These are phyloP conservation scores for Penicillium janthinellum DNA, from an alignment of 2,329 filamentous ascomycete genomes.

Conservation along the genomic window DNA sequence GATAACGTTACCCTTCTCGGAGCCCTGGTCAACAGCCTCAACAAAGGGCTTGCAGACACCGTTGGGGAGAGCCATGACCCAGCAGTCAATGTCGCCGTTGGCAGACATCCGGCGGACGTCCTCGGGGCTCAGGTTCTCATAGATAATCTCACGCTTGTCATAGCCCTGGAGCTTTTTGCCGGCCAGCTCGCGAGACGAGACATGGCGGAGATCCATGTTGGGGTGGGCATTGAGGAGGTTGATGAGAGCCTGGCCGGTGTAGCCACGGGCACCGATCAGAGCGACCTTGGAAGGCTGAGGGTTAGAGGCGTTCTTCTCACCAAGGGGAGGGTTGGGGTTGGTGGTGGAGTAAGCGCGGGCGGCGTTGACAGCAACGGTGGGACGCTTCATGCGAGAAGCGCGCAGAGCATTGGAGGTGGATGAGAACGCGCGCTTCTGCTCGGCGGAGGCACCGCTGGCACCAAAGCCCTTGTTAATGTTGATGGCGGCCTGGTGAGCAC, in stretches of 20 bases:
- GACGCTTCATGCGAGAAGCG: conserved; percentile 34
- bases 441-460: conserved; percentile 50
- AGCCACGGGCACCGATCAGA: conserved; percentile 88
- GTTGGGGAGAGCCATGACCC: conserved; percentile 97
- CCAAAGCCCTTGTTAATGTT: conserved; percentile 52
- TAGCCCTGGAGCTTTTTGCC: conserved; percentile 89
- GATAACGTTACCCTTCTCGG: conserved; percentile 71
- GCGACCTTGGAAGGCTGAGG: conserved; percentile 76
- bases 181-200: conserved; percentile 88
- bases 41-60: conserved; percentile 93
- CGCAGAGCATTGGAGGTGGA: conserved; percentile 52
- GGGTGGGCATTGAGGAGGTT: conserved; percentile 85
- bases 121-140: conserved; percentile 85
- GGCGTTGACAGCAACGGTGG: conserved; percentile 33
- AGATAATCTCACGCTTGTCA: conserved; percentile 85
- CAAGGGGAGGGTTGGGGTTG: conserved; percentile 88
- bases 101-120: conserved; percentile 84
- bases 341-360: conserved; percentile 47
- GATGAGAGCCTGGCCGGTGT: conserved; percentile 90
- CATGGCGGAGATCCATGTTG: conserved; percentile 84
- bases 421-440: conserved; percentile 70
- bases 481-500: conserved; percentile 71
- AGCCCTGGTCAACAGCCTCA: conserved; percentile 76
- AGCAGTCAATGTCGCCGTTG: conserved; percentile 84
- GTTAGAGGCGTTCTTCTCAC: conserved; percentile 85